phyloP scores from a whole-genome alignment of 306 rosid genomes.

The Vicia faba region DNA sequence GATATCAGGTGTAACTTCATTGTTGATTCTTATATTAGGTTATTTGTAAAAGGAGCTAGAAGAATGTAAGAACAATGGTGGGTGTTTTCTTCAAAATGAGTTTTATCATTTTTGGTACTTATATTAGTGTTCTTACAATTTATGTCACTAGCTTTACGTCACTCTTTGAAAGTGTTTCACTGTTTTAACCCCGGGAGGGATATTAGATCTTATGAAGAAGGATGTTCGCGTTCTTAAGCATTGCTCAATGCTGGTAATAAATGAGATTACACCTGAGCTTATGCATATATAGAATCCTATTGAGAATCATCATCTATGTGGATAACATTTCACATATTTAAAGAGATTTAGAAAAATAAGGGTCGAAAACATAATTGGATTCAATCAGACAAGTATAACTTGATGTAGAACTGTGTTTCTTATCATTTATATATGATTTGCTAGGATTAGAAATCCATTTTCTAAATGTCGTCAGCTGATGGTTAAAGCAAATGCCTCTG shows the following conservation, averaged over 20 bases:
- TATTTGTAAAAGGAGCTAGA: no score
- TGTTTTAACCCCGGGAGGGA: constrained; percentile 97
- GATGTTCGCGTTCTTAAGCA: constrained; percentile 83
- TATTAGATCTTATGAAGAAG: constrained; percentile 85
- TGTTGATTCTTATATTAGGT: no score
- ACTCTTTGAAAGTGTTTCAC: no score
- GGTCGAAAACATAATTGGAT: constrained; percentile 23
- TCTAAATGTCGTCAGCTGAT: constrained; percentile 11
- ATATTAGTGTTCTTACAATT: no score
- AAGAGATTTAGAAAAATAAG: constrained; percentile 7
- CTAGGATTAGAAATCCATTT: constrained; percentile 10
- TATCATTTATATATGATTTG: not conserved
- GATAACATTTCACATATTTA: constrained; percentile 19
- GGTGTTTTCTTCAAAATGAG: no score
- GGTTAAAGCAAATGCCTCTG: constrained; percentile 22
- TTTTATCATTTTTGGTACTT: no score
- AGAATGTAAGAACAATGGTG: no score
- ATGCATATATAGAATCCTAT: constrained; percentile 4
- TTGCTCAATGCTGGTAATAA: constrained; percentile 91
- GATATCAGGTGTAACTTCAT: not conserved
- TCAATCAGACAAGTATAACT: not conserved
- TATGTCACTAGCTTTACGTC: no score
- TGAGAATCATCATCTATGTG: constrained; percentile 10
- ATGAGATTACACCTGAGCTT: constrained; percentile 49
- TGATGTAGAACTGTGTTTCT: constrained; percentile 4